Evolutionary conservation across 106 monocot genomes (phyloP), one percentile per base, ranked within the genome.

Genomic region (Allium sativum): DNA sequence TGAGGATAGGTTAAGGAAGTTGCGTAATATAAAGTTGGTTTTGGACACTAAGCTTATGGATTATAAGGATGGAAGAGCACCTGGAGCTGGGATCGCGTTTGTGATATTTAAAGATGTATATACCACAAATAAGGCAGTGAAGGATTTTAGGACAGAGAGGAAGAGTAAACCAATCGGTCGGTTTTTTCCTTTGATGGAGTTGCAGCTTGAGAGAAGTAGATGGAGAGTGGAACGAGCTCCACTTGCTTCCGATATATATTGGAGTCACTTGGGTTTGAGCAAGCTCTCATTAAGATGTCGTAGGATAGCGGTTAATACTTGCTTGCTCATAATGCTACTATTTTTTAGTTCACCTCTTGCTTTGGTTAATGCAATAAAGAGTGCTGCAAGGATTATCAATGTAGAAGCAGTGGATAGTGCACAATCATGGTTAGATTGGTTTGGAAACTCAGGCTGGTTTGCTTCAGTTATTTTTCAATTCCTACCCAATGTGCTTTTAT

Each of bases 191-290:
- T 56, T 98, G 55, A 91, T 98, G 87, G 96, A 98, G 72, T 84
- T 98, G 13, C 90, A 96, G 69, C 82, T 96, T 48, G 96, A 77
- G 13, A 17, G 84, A 61, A 91, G 82, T 55, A 79, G 87, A 17
- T 98, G 96, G 96, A 82, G 76, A 64, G 96, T 98, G 16, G 80
- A 98, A 69, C 71, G 91, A 58, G 96, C 96, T 9, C 91, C 96
- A 1, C 84, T 90, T 10, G 96, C 96, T 40, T 68, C 87, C 16
- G 96, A 98, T 57, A 98, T 98, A 31, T 98, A 98, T 73, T 98
- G 96, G 96, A 98, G 87, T 48, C 87, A 98, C 50, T 62, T 91
- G 70, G 96, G 96, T 3, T 73, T 87, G 55, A 91, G 78, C 61
- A 98, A 91, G 74, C 53, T 85, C 12, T 91, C 91, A 0, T 56